phyloP scores from a whole-genome alignment of 768 basidiomycete species.

The Termitomyces sp. region DNA sequence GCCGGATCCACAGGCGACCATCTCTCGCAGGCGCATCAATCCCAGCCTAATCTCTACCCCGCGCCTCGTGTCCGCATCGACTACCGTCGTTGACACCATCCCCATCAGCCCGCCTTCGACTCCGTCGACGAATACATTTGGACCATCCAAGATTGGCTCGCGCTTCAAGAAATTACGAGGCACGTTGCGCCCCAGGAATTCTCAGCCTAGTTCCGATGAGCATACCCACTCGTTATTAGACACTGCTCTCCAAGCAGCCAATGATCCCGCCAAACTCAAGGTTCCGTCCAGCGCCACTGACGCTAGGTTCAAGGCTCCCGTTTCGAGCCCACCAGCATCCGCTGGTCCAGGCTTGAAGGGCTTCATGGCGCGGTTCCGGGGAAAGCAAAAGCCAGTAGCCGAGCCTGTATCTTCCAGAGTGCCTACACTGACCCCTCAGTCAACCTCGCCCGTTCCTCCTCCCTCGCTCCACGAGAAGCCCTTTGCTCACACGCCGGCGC shows the following conservation, averaged over 20 bases:
- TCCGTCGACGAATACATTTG: constrained; percentile 36
- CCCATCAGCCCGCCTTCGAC: constrained; percentile 48
- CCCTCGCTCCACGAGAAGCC: constrained; percentile 27
- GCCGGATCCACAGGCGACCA: constrained; percentile 25
- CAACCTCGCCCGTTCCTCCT: constrained; percentile 22
- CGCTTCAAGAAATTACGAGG: constrained; percentile 71
- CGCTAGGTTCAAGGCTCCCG: constrained; percentile 46
- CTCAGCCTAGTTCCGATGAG: constrained; percentile 43
- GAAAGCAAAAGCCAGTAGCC: constrained; percentile 36
- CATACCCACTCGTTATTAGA: constrained; percentile 37
- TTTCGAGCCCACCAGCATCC: constrained; percentile 63
- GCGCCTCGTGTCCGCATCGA: constrained; percentile 59
- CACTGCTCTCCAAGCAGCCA: constrained; percentile 29
- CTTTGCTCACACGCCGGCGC: constrained; percentile 18
- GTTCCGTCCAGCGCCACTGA: constrained; percentile 46
- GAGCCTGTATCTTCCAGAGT: constrained; percentile 28
- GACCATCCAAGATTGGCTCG: constrained; percentile 59
- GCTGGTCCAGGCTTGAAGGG: constrained; percentile 72
- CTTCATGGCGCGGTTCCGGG: constrained; percentile 75
- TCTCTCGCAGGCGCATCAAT: constrained; percentile 55
- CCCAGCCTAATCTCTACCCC: constrained; percentile 64
- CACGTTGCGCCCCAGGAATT: constrained; percentile 51
- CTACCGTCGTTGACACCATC: constrained; percentile 57
- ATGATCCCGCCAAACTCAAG: constrained; percentile 36
- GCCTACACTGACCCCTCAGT: constrained; percentile 24